Conservation (phyloP, 2,329 filamentous ascomycete genomes). For the Cryphonectria carpinicola region DNA sequence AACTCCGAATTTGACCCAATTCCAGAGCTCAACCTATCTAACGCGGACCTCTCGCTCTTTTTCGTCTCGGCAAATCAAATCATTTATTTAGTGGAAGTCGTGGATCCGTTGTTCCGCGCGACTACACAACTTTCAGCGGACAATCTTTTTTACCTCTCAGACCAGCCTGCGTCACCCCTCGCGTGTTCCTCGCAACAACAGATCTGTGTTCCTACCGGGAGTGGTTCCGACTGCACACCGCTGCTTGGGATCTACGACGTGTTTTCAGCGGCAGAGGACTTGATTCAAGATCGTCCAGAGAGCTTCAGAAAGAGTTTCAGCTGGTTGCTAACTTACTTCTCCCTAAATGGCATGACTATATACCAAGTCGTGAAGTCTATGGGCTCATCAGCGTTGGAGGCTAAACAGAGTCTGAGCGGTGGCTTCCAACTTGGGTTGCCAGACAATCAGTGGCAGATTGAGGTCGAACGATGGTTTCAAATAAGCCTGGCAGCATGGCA, state of each 20-base stretch:
- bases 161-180: slow-evolving; percentile 2
- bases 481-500: slow-evolving; percentile 1
- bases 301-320: not conserved
- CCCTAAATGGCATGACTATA: not conserved
- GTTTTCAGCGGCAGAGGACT: not conserved
- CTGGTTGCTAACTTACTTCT: not conserved
- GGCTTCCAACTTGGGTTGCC: not conserved
- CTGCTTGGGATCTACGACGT: not conserved
- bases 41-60: slow-evolving; percentile 2
- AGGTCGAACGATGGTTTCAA: slow-evolving; percentile 11
- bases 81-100: not conserved
- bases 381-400: not conserved
- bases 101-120: not conserved
- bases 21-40: not conserved
- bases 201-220: not conserved
- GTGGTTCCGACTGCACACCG: not conserved
- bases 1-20: not conserved
- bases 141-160: not conserved
- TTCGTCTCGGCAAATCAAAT: slow-evolving; percentile 7
- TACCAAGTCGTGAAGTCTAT: not conserved
- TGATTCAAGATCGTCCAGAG: not conserved
- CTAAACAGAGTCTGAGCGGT: slow-evolving; percentile 1
- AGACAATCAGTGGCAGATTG: slow-evolving; percentile 9
- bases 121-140: not conserved
- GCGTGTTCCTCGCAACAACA: slow-evolving; percentile 1